Conservation (phyloP, 257 asterid genomes). For the Gentiana straminea region DNA sequence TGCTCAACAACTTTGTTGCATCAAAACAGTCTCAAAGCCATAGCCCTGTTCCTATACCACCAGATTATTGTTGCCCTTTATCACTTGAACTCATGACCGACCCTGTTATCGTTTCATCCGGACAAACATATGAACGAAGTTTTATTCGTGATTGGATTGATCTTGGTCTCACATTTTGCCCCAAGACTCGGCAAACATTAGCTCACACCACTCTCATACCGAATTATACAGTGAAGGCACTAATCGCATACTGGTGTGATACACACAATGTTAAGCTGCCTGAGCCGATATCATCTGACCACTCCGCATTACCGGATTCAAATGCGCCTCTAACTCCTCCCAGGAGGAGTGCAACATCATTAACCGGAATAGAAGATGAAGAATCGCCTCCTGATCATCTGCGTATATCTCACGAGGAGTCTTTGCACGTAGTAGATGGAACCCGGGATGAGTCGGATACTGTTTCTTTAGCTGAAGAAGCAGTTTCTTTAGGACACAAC, state of each 20-base stretch:
- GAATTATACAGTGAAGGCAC: conserved; percentile 32
- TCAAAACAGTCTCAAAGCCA: conserved; percentile 26
- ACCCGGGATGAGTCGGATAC: conserved; percentile 11
- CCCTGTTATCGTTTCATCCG: conserved; percentile 31
- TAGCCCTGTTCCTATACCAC: conserved; percentile 27
- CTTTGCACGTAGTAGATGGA: conserved; percentile 16
- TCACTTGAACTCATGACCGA: conserved; percentile 36
- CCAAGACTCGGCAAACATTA: conserved; percentile 27
- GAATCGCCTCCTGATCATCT: conserved; percentile 15
- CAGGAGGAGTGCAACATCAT: conserved; percentile 6
- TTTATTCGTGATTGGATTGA: conserved; percentile 28
- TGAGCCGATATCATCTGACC: conserved; percentile 19
- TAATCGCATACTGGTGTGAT: conserved; percentile 29
- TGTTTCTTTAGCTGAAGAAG: conserved; percentile 10
- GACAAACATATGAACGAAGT: conserved; percentile 32
- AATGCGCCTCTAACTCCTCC: conserved; percentile 18
- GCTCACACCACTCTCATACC: conserved; percentile 25
- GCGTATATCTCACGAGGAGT: conserved; percentile 19
- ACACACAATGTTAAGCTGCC: conserved; percentile 24
- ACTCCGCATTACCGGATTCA: conserved; percentile 21
- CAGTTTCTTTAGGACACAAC: conserved; percentile 17
- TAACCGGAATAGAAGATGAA: conserved; percentile 11
- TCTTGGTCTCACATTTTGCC: conserved; percentile 31
- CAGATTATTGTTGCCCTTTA: conserved; percentile 31
- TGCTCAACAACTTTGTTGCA: conserved; percentile 20